Evolutionary conservation across 345 rosid genomes (phyloP).

Genomic region (Adansonia digitata): DNA sequence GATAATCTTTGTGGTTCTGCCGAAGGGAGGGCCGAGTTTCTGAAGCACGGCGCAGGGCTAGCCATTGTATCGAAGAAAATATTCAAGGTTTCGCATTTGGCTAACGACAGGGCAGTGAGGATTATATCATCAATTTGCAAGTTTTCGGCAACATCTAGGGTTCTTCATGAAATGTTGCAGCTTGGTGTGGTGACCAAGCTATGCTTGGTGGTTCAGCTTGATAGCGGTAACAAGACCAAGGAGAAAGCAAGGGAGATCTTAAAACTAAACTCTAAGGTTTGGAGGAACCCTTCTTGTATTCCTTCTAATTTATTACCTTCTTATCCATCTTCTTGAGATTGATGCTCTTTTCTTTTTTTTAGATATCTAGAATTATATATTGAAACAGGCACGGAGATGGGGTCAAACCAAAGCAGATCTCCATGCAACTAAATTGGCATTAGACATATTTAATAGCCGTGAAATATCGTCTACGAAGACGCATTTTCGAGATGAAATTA

Average conservation of each 20-base stretch:
- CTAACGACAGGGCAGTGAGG: conserved; percentile 45
- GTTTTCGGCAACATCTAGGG: conserved; percentile 40
- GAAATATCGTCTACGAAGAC: not conserved
- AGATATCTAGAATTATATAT: not conserved
- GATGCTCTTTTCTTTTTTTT: not conserved
- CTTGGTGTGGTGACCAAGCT: conserved; percentile 56
- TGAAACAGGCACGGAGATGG: conserved; percentile 7
- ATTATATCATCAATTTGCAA: conserved; percentile 37
- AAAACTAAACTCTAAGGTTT: conserved; percentile 49
- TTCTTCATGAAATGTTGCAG: conserved; percentile 55
- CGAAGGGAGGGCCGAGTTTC: conserved; percentile 52
- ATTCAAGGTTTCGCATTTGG: conserved; percentile 47
- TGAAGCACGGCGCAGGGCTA: conserved; percentile 51
- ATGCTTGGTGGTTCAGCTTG: conserved; percentile 47
- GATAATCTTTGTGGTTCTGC: conserved; percentile 55
- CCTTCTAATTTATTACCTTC: conserved; percentile 41
- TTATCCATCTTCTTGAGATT: conserved; percentile 35
- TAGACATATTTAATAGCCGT: not conserved
- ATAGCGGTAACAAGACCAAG: conserved; percentile 31
- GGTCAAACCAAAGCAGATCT: not conserved
- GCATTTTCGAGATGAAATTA: not conserved
- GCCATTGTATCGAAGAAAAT: conserved; percentile 61
- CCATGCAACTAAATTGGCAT: not conserved
- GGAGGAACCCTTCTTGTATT: conserved; percentile 48
- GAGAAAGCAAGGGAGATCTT: conserved; percentile 49